Evolutionary conservation across 352 stramenopile genomes (phyloP).

Genomic region (Hyaloperonospora brassicae): DNA sequence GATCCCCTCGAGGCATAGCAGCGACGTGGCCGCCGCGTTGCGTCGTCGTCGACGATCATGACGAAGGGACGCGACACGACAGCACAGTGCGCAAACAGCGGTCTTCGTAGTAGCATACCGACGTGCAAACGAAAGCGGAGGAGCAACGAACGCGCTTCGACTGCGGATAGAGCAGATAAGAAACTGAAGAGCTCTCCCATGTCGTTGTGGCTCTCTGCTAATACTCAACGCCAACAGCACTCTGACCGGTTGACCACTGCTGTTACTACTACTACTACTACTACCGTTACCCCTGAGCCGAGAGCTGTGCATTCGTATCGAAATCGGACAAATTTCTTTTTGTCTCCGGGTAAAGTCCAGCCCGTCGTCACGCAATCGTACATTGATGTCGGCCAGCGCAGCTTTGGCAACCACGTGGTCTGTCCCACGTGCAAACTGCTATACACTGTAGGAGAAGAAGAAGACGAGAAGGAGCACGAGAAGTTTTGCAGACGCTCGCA

Average conservation of each 20-base stretch:
- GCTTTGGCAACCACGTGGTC: slow-evolving; percentile 52
- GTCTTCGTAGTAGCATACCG: not conserved
- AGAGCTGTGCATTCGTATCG: too few relatives aligned
- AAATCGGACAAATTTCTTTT: too few relatives aligned
- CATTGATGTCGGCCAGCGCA: slow-evolving; percentile 67
- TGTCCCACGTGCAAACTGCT: slow-evolving; percentile 56
- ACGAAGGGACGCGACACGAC: slow-evolving; percentile 36
- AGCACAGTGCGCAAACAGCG: slow-evolving; percentile 30
- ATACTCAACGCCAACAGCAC: slow-evolving; percentile 11
- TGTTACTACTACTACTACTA: too few relatives aligned
- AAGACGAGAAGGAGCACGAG: slow-evolving; percentile 64
- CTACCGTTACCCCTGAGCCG: too few relatives aligned
- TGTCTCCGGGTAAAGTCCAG: slow-evolving; percentile 7
- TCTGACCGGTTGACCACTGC: too few relatives aligned
- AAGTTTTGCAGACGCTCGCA: slow-evolving; percentile 45
- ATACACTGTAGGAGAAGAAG: slow-evolving; percentile 63
- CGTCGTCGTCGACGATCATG: slow-evolving; percentile 6
- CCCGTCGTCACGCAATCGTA: slow-evolving; percentile 40
- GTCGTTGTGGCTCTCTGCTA: slow-evolving; percentile 12
- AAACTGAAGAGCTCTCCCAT: slow-evolving; percentile 12
- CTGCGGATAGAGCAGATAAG: slow-evolving; percentile 3
- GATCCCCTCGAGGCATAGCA: too few relatives aligned
- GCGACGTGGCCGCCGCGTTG: too few relatives aligned
- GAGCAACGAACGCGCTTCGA: not conserved
- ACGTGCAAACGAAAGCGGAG: slow-evolving; percentile 33